Conservation (phyloP, 345 rosid genomes). For the Dovyalis caffra region DNA sequence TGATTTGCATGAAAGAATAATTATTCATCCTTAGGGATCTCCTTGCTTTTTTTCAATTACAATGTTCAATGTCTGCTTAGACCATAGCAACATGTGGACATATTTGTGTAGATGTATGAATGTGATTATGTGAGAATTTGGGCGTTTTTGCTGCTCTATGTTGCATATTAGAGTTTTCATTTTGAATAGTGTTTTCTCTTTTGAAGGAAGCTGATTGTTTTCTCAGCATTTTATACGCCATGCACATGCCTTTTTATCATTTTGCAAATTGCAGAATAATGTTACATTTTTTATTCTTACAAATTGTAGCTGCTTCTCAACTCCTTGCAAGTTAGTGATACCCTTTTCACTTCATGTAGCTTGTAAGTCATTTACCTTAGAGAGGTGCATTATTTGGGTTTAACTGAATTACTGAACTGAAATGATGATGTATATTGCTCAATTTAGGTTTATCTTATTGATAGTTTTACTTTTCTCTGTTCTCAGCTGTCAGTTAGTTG, state of each 20-base stretch:
- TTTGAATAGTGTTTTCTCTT: background rate
- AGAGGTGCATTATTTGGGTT: background rate
- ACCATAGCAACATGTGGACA: background rate
- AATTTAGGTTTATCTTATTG: background rate
- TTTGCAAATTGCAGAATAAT: background rate
- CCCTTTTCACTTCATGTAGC: background rate
- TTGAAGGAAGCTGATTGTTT: background rate
- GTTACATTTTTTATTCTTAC: background rate
- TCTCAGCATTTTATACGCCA: background rate
- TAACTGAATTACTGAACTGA: background rate
- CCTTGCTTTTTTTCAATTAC: background rate
- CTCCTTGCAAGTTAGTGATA: background rate
- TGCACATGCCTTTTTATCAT: background rate
- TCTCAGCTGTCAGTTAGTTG: background rate
- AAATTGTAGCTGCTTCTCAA: background rate
- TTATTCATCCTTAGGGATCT: background rate
- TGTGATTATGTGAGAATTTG: background rate
- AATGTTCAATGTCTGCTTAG: background rate
- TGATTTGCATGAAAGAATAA: background rate
- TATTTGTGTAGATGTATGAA: background rate
- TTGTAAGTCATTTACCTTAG: too few species aligned
- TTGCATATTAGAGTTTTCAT: background rate
- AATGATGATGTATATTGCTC: background rate
- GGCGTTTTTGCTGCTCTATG: background rate
- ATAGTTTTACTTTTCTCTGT: background rate